A percentile compares a stretch with the other conserved stretches of the same genome.
Evolutionary conservation across 73 alveolate genomes (phyloP).

Genomic region (Tetrahymena malaccensis): DNA sequence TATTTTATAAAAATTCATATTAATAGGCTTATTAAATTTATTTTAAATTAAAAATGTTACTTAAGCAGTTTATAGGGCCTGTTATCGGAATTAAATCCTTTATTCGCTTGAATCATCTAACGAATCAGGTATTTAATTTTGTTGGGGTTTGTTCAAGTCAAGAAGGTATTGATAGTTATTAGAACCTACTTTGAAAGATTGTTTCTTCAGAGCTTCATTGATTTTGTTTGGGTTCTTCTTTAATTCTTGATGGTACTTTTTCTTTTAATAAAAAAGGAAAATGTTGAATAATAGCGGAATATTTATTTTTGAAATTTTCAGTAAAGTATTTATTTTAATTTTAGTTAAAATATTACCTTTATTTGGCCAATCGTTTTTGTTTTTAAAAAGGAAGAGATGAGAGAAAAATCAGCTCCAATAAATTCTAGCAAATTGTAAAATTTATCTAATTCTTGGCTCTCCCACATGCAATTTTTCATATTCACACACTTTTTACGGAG

Average conservation of each 20-base stretch:
- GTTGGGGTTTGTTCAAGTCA: neutral
- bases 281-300: neutral
- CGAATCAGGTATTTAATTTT: neutral
- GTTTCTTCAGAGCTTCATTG: neutral
- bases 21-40: neutral
- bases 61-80: neutral
- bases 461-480: neutral
- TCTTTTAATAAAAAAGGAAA: neutral
- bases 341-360: neutral
- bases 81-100: neutral
- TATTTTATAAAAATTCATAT: neutral
- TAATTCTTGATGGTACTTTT: neutral
- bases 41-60: neutral
- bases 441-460: neutral
- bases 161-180: neutral
- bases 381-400: neutral
- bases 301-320: neutral
- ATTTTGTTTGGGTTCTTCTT: neutral
- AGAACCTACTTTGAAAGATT: neutral
- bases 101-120: neutral
- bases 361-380: neutral
- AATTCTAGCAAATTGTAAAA: neutral
- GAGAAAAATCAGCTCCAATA: neutral
- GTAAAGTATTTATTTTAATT: neutral
- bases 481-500: neutral